Evolutionary conservation across 352 stramenopile genomes (phyloP), one percentile per base, ranked within the genome.

Genomic region (Phytopythium mirpurense): DNA sequence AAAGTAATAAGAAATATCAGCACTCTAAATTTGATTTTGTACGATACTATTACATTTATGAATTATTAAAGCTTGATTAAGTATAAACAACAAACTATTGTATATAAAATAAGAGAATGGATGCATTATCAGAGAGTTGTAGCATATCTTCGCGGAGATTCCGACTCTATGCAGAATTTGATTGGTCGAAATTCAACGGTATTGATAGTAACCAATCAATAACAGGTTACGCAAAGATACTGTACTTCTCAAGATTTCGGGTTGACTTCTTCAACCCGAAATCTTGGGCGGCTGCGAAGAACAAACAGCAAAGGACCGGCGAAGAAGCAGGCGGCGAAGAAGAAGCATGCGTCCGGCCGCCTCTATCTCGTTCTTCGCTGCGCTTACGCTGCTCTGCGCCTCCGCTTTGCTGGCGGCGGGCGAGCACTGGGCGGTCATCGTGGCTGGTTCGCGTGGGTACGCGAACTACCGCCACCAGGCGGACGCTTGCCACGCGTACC

Each of bases 391-490:
- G 24, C 49, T 72, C 31, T 67, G 67, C 3, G 26, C 51, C 46
- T 65, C 14, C 34, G 38, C 14, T 9, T 29, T 16, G 32, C 48
- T 24, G 19, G 34, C 34, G 15, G 48, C 48, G 5, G 77, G 71
- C 7, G 74, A 93, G 56, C 86, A 96, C 62, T 97, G 88, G 88
- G 90, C 88, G 7, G 72, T 97, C 35, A 95, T 97, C 56, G 85
- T 96, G 32, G 86, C 77, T 1, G 88, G 89, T 26, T 97, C 86
- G 27, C 76, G 63, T 24, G 88, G 89, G 47, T 97, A 92, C 70
- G 80, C 66, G 57, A 97, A 97, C 78, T 97, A 97, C 69, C 70
- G 88, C 27, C 90, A 97, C 70, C 87, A 97, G 51, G 74, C 89
- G 10, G 88, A 97, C 62, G 83, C 70, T 23, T 94, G 83, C 54